Evolutionary conservation across 2,329 filamentous ascomycete genomes (phyloP).

Genomic region (Penicillium crustosum): DNA sequence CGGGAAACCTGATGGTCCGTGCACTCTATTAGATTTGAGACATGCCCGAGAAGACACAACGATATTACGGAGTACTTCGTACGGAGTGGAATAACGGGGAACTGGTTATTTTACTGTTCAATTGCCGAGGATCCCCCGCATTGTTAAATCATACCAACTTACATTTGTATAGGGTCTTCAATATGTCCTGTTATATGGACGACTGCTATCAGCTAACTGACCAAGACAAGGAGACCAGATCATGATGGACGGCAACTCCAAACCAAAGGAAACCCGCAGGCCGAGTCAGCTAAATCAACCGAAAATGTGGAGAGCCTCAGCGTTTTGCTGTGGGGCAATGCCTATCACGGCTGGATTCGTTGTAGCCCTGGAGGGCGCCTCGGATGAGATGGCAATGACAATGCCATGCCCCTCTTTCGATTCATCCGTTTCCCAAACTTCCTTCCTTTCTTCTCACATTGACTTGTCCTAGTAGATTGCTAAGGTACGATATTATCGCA

Average conservation of each 20-base stretch:
- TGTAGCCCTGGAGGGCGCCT: background rate
- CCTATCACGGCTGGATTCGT: background rate
- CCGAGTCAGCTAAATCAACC: background rate
- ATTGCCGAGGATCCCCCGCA: background rate
- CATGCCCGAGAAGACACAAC: background rate
- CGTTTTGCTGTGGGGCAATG: conserved; percentile 13
- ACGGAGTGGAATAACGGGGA: background rate
- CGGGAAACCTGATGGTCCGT: background rate
- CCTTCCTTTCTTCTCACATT: background rate
- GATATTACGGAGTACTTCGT: too few relatives aligned
- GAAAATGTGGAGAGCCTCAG: conserved; percentile 21
- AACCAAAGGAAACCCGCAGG: conserved; percentile 11
- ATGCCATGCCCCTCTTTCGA: conserved; percentile 20
- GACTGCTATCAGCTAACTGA: too few relatives aligned
- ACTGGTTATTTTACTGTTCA: background rate
- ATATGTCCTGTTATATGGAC: background rate
- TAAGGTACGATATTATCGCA: background rate
- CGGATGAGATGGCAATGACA: conserved; percentile 8
- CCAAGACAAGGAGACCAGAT: background rate
- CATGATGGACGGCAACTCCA: background rate
- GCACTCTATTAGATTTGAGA: background rate
- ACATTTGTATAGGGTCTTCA: background rate
- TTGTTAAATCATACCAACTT: background rate
- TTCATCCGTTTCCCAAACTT: background rate
- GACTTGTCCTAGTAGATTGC: background rate